These are phyloP conservation scores for Viola pubescens DNA, from an alignment of 441 rosid genomes.

Conservation along the genomic window DNA sequence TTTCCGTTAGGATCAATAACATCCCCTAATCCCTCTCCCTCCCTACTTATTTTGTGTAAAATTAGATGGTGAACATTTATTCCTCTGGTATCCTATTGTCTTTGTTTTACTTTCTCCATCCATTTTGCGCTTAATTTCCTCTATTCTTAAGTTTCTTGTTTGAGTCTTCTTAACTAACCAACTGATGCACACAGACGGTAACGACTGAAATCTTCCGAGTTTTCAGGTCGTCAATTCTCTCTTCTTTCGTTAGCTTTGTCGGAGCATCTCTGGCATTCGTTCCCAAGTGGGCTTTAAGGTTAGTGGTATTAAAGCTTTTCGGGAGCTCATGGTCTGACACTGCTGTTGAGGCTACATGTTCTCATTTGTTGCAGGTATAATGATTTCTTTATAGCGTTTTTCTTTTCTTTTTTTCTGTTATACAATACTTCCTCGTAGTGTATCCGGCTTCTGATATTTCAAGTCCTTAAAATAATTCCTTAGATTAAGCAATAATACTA, in stretches of 20 bases:
- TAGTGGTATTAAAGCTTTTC: slow-evolving; percentile 35
- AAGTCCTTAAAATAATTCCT: too few species aligned
- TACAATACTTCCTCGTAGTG: neutral
- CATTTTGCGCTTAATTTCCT: neutral
- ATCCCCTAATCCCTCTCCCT: neutral
- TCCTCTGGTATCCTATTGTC: neutral
- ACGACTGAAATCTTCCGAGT: slow-evolving; percentile 14
- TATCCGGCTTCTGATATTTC: too few species aligned
- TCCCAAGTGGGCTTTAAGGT: slow-evolving; percentile 37
- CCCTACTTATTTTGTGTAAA: neutral
- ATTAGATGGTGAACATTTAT: neutral
- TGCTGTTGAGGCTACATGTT: slow-evolving; percentile 59
- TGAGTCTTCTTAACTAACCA: neutral
- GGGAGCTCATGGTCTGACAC: slow-evolving; percentile 63
- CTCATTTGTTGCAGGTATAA: slow-evolving; percentile 58
- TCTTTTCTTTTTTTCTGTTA: slow-evolving; percentile 1
- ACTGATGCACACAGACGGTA: slow-evolving; percentile 8
- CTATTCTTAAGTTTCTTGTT: neutral
- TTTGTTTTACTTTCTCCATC: neutral
- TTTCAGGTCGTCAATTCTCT: slow-evolving; percentile 59
- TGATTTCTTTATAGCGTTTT: slow-evolving; percentile 3
- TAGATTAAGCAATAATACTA: too few species aligned
- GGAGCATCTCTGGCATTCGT: slow-evolving; percentile 46
- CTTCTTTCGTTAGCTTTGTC: slow-evolving; percentile 37
- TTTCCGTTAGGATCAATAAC: neutral